Base-by-base conservation (phyloP, 768 basidiomycete species). In the Tylopilus sp. region DNA sequence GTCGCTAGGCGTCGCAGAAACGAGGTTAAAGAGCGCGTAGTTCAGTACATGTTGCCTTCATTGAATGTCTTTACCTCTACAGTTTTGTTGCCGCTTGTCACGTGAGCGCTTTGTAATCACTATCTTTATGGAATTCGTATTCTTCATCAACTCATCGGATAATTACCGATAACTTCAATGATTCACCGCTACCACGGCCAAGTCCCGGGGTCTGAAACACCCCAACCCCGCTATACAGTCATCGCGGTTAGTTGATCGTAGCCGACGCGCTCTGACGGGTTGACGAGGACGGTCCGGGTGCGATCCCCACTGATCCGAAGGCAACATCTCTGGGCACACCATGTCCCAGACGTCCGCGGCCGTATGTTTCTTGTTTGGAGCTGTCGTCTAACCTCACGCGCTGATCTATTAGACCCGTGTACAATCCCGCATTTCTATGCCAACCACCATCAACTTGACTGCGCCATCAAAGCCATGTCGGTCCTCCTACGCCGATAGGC, bases 41-140 rank as follows among this genome's bases (percentile, higher is more conserved):
- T n/a, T 5, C n/a, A 8, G 12, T 5, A 10, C 22, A 38, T 47
- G 18, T 31, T 6, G 2, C 46, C 21, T 43, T 47, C 33, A 21
- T 47, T 13, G 18, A 22, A 40, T 20, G 13, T 30, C 20, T 40
- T 13, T 15, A 39, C 33, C 25, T 20, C 4, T 25, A 18, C 20
- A 18, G 11, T 21, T 12, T 46, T 35, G 47, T 58, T 18, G 39
- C 22, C 30, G 10, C 43, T 26, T 50, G 35, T 18, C 49, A 17
- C 58, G 49, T 66, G 53, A 42, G 46, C 40, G 42, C 28, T 52
- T 17, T 40, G 59, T 60, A 57, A 48, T 51, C 45, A 44, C 40
- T 65, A 67, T 67, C 45, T 40, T 65, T 65, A 67, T 67, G 53
- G 51, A 57, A 41, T 64, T 53, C 57, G 50, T 61, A 57, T 59